phyloP scores from a whole-genome alignment of 2,329 filamentous ascomycete genomes.

The Hymenoscyphus salicellus region DNA sequence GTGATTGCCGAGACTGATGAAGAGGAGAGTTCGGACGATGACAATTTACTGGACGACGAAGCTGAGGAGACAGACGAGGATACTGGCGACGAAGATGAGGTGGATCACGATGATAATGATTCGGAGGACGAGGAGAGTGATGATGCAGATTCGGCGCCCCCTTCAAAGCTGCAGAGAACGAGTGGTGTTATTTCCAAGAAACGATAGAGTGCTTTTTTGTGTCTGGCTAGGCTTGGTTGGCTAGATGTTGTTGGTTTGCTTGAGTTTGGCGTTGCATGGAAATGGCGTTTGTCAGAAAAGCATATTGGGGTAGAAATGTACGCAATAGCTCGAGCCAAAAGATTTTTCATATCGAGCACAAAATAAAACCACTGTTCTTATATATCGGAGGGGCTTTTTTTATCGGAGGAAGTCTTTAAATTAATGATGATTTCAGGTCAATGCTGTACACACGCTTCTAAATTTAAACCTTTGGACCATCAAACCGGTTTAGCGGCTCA shows the following conservation, averaged over 20 bases:
- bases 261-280: constrained; percentile 33
- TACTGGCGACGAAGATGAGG: constrained; percentile 42
- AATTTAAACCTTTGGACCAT: not conserved
- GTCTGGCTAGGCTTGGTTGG: constrained; percentile 5
- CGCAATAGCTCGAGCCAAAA: constrained; percentile 11
- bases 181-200: constrained; percentile 29
- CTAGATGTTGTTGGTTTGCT: constrained; percentile 4
- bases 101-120: constrained; percentile 45
- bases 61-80: constrained; percentile 45
- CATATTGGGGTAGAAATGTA: constrained; percentile 13
- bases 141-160: constrained; percentile 34
- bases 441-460: not conserved
- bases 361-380: constrained; percentile 4
- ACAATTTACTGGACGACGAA: constrained; percentile 47
- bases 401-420: not conserved
- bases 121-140: constrained; percentile 45
- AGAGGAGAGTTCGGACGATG: constrained; percentile 41
- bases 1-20: constrained; percentile 49
- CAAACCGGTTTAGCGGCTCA: no score
- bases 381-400: not conserved
- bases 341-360: constrained; percentile 4
- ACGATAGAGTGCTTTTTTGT: constrained; percentile 21
- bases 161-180: constrained; percentile 31
- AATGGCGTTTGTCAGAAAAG: constrained; percentile 24
- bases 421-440: not conserved